phyloP scores from a whole-genome alignment of 1,139 yeast genomes.

The Trichomonascaceae sp. region DNA sequence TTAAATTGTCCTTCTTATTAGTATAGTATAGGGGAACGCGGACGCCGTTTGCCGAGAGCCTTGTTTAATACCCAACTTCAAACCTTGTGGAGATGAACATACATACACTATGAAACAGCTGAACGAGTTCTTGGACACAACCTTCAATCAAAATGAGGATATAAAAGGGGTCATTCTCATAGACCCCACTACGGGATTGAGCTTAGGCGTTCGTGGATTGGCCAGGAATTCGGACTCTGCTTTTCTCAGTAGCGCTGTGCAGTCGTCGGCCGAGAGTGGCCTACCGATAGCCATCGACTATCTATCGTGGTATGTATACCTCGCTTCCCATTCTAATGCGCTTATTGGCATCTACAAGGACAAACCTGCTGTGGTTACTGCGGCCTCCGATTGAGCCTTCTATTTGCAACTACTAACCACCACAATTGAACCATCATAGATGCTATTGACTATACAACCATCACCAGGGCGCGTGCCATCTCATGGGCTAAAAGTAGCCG shows the following conservation, averaged over 20 bases:
- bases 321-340: not conserved
- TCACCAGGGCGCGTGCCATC: not conserved
- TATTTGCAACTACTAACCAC: no score
- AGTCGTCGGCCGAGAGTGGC: slow-evolving; percentile 4
- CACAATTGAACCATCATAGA: no score
- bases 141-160: no score
- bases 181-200: slow-evolving; percentile 15
- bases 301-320: slow-evolving; percentile 9
- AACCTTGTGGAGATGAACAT: not conserved
- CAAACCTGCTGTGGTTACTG: slow-evolving; percentile 17
- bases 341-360: not conserved
- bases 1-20: not conserved
- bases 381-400: no score
- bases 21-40: not conserved
- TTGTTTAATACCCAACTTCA: not conserved
- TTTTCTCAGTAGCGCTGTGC: slow-evolving; percentile 10
- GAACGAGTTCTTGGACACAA: no score
- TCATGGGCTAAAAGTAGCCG: not conserved
- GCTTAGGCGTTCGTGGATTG: slow-evolving; percentile 19
- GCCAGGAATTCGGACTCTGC: slow-evolving; percentile 20
- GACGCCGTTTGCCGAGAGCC: not conserved
- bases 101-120: not conserved
- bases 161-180: slow-evolving; percentile 17
- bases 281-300: slow-evolving; percentile 7
- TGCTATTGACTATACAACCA: no score